Conservation (phyloP, 2,329 filamentous ascomycete genomes). For the Lachnellula suecica region DNA sequence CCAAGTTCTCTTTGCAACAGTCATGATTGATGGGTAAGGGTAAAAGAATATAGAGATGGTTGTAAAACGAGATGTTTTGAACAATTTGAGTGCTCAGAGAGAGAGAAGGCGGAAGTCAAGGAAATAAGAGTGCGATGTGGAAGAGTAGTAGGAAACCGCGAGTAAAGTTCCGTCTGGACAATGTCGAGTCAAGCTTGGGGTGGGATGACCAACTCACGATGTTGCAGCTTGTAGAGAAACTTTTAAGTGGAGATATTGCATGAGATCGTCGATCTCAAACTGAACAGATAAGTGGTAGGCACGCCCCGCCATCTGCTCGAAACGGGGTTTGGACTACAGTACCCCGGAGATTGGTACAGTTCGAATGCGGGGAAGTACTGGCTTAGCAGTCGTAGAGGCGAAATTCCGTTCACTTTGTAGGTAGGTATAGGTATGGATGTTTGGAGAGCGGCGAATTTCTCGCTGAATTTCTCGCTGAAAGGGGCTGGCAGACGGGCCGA, state of each 20-base stretch:
- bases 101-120: not conserved
- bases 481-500: not conserved
- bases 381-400: no score
- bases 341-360: not conserved
- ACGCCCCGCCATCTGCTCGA: not conserved
- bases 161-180: no score
- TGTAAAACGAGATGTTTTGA: not conserved
- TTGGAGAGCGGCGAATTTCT: slow-evolving; percentile 14
- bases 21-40: slow-evolving; percentile 6
- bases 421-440: not conserved
- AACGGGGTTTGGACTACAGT: not conserved
- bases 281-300: not conserved
- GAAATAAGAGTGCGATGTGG: no score
- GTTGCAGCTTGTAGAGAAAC: no score
- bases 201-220: not conserved
- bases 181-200: no score
- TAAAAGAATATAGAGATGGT: not conserved
- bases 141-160: no score
- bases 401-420: no score
- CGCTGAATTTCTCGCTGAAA: slow-evolving; percentile 13
- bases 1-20: slow-evolving; percentile 36
- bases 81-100: not conserved
- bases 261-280: not conserved
- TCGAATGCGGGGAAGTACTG: not conserved
- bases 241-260: no score